Conservation (phyloP, 2,329 filamentous ascomycete genomes). For the Paecilomyces sp. region DNA sequence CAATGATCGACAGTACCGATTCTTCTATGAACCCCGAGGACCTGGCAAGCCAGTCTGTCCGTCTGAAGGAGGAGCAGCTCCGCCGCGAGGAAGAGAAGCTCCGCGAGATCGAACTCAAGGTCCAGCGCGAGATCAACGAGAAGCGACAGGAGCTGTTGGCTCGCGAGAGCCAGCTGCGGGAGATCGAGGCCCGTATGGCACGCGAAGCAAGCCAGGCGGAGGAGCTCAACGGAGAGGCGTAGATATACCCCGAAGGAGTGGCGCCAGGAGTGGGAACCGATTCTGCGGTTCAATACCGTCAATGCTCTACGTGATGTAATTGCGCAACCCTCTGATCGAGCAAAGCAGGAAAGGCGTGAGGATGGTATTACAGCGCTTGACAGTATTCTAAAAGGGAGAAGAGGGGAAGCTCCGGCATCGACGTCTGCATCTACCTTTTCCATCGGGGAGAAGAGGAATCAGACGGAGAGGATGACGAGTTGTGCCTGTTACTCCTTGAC, state of each 20-base stretch:
- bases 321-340: slow-evolving; percentile 3
- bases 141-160: slow-evolving; percentile 97
- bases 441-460: slow-evolving; percentile 5
- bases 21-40: slow-evolving; percentile 98
- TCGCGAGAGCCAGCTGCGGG: slow-evolving; percentile 94
- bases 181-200: slow-evolving; percentile 97
- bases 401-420: slow-evolving; percentile 18
- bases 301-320: slow-evolving; percentile 29
- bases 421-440: slow-evolving; percentile 15
- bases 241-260: slow-evolving; percentile 22
- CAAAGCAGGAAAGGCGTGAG: slow-evolving; percentile 2
- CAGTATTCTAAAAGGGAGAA: slow-evolving; percentile 18
- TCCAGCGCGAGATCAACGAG: slow-evolving; percentile 99
- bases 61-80: slow-evolving; percentile 98
- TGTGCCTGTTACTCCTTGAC: slow-evolving; percentile 10
- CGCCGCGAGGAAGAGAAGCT: slow-evolving; percentile 99
- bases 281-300: slow-evolving; percentile 24
- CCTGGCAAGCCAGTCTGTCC: slow-evolving; percentile 91
- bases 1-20: slow-evolving; percentile 46
- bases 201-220: slow-evolving; percentile 59
- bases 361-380: slow-evolving; percentile 15
- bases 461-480: slow-evolving; percentile 10
- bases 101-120: slow-evolving; percentile 98
- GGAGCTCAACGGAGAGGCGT: slow-evolving; percentile 29
- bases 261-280: slow-evolving; percentile 20